A percentile compares a stretch with the other conserved stretches of the same genome.
These are phyloP conservation scores for Cladorrhinum samala DNA, from an alignment of 495 filamentous ascomycete genomes.

Conservation along the genomic window DNA sequence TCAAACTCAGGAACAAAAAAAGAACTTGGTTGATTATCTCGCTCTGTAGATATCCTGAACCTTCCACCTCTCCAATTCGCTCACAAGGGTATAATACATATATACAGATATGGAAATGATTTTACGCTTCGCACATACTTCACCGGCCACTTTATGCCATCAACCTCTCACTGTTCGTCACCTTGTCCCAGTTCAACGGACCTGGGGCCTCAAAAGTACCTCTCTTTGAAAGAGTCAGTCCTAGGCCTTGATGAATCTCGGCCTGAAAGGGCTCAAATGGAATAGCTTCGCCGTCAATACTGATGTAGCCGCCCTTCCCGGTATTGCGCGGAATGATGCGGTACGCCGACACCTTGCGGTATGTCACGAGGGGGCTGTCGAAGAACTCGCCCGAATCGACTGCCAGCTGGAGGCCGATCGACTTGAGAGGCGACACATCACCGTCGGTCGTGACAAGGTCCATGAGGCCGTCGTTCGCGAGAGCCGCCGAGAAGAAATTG, in stretches of 20 bases:
- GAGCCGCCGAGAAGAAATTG: conserved; percentile 81
- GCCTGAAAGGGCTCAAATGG: conserved; percentile 86
- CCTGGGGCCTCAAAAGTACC: conserved; percentile 68
- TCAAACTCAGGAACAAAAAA: not conserved
- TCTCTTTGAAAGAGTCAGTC: conserved; percentile 71
- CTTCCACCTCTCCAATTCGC: too few relatives aligned
- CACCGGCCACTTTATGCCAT: conserved; percentile 15
- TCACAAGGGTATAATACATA: not conserved
- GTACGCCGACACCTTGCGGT: conserved; percentile 77
- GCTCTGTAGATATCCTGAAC: too few relatives aligned
- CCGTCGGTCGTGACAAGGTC: conserved; percentile 80
- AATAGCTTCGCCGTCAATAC: conserved; percentile 84
- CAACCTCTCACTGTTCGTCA: conserved; percentile 23
- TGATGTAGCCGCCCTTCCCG: conserved; percentile 69
- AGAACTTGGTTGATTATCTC: not conserved
- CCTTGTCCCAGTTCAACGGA: conserved; percentile 42
- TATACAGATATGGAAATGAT: too few relatives aligned
- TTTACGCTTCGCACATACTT: not conserved
- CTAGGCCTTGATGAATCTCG: conserved; percentile 79
- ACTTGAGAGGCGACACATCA: conserved; percentile 56
- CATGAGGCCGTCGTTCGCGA: conserved; percentile 78
- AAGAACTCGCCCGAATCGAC: conserved; percentile 71
- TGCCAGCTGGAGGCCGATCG: conserved; percentile 60
- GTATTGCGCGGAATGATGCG: conserved; percentile 69
- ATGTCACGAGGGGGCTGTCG: conserved; percentile 66